Conservation (phyloP, 2,329 filamentous ascomycete species). For the Colletotrichum spaethianum region DNA sequence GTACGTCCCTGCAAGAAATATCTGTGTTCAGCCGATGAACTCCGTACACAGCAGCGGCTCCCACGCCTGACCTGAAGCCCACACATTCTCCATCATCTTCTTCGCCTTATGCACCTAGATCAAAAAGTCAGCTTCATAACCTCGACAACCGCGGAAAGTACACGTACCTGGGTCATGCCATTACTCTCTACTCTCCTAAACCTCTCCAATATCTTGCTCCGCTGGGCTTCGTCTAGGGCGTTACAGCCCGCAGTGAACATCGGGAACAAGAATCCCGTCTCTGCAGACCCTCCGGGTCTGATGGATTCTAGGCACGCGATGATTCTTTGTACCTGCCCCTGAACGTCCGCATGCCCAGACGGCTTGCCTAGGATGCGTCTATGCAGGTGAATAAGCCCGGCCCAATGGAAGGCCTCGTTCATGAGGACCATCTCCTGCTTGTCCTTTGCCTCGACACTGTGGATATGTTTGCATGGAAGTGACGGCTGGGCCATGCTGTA, state of each 20-base stretch:
- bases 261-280: slow-evolving; percentile 83
- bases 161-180: slow-evolving; percentile 80
- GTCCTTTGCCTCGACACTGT: slow-evolving; percentile 68
- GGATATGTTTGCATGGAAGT: slow-evolving; percentile 59
- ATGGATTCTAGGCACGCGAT: slow-evolving; percentile 74
- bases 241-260: slow-evolving; percentile 89
- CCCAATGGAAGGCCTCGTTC: slow-evolving; percentile 86
- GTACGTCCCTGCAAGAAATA: neutral
- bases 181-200: slow-evolving; percentile 78
- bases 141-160: neutral
- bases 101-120: slow-evolving; percentile 71
- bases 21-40: slow-evolving; percentile 72
- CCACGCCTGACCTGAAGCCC: slow-evolving; percentile 78
- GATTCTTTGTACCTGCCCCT: slow-evolving; percentile 74
- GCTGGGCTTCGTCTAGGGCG: slow-evolving; percentile 68
- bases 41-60: slow-evolving; percentile 76
- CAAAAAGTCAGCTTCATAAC: neutral
- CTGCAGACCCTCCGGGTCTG: slow-evolving; percentile 76
- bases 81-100: slow-evolving; percentile 77
- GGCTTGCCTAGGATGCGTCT: slow-evolving; percentile 78
- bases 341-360: slow-evolving; percentile 71
- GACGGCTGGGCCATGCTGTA: slow-evolving; percentile 64
- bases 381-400: slow-evolving; percentile 81
- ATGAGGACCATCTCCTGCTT: slow-evolving; percentile 77
- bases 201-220: slow-evolving; percentile 74